phyloP scores from a whole-genome alignment of 1,139 yeast species.

The Saccharomyces hybrid region DNA sequence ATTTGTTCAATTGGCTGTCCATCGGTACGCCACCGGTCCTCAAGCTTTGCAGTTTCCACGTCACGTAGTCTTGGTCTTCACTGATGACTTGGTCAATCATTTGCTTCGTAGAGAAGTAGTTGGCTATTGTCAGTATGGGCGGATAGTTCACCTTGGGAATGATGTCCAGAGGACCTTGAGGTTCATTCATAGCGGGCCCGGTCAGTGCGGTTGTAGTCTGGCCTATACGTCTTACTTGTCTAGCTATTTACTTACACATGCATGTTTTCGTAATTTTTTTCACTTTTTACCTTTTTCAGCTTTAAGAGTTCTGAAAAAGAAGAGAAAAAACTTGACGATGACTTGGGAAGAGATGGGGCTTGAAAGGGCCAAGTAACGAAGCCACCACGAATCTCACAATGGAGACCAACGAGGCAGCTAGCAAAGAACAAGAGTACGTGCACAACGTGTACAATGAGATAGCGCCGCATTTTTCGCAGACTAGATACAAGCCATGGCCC shows the following conservation, averaged over 20 bases:
- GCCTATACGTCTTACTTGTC: background rate
- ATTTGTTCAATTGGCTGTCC: background rate
- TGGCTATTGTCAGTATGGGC: conserved; percentile 24
- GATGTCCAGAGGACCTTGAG: conserved; percentile 27
- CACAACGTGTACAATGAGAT: conserved; percentile 88
- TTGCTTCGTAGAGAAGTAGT: conserved; percentile 27
- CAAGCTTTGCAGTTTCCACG: conserved; percentile 26
- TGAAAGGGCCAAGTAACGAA: conserved; percentile 5
- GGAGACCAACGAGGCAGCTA: conserved; percentile 33
- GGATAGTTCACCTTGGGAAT: conserved; percentile 27
- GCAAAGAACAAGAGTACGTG: conserved; percentile 69
- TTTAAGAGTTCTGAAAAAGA: background rate
- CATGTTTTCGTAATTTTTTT: background rate
- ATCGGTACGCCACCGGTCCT: conserved; percentile 24
- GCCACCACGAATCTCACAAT: background rate
- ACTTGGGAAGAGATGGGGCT: conserved; percentile 11
- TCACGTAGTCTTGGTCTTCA: conserved; percentile 30
- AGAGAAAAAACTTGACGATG: conserved; percentile 3
- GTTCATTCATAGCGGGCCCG: conserved; percentile 13
- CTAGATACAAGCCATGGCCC: conserved; percentile 97
- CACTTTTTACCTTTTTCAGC: background rate
- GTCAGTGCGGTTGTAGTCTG: background rate
- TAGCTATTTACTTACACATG: background rate
- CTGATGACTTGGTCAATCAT: conserved; percentile 29
- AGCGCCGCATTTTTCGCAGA: conserved; percentile 86